Evolutionary conservation across 1,139 yeast genomes (phyloP).

Genomic region (Sugiyamaella novakii): DNA sequence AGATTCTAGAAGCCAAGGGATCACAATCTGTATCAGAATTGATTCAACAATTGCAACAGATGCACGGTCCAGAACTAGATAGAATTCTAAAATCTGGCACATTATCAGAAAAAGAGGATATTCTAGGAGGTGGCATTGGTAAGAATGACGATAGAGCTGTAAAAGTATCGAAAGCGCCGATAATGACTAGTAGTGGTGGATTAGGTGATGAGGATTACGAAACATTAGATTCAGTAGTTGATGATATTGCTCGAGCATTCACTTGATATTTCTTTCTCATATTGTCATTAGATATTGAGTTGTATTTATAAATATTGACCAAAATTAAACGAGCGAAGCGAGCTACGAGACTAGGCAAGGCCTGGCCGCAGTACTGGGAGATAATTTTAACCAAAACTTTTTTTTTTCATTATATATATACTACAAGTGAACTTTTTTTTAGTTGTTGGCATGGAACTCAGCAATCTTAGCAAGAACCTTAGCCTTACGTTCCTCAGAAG

Average conservation of each 20-base stretch:
- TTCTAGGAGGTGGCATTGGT: constrained; percentile 17
- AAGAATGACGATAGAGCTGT: neutral
- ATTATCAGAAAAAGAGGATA: constrained; percentile 27
- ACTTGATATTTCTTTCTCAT: too few species aligned
- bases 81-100: constrained; percentile 24
- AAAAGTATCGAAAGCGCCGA: neutral
- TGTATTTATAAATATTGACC: too few species aligned
- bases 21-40: constrained; percentile 70
- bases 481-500: constrained; percentile 89
- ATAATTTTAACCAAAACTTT: too few species aligned
- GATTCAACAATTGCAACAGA: constrained; percentile 56
- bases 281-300: too few species aligned
- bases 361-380: neutral
- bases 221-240: constrained; percentile 29
- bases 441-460: constrained; percentile 37
- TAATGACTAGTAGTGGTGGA: neutral
- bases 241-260: constrained; percentile 27
- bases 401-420: constrained; percentile 11
- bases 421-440: constrained; percentile 15
- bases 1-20: constrained; percentile 77
- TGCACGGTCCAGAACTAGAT: constrained; percentile 30
- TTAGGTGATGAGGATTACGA: constrained; percentile 14
- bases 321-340: constrained; percentile 6
- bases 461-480: constrained; percentile 91
- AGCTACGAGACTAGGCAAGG: neutral